A percentile compares a stretch with the other conserved stretches of the same genome.
phyloP scores from a whole-genome alignment of 108 stramenopile genomes.

The Cyclostephanos invisitatus region DNA sequence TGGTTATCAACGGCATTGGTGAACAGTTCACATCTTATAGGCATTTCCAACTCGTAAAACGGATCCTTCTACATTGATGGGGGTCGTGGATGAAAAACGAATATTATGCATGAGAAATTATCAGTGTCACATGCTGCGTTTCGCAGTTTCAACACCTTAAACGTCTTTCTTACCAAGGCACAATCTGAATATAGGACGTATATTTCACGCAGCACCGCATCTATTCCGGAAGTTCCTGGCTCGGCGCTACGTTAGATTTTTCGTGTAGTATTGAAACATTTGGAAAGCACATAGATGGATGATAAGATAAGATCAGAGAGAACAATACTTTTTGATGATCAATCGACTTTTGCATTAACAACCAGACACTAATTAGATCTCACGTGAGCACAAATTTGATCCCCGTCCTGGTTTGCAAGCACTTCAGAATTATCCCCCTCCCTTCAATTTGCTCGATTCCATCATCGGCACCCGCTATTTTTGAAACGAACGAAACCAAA shows the following conservation, averaged over 20 bases:
- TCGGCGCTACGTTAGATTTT: slow-evolving; percentile 51
- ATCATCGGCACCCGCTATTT: slow-evolving; percentile 67
- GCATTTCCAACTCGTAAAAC: slow-evolving; percentile 92
- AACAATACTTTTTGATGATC: neutral
- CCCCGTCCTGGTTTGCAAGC: slow-evolving; percentile 85
- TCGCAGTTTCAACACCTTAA: neutral
- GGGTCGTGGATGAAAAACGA: neutral
- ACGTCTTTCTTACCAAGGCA: slow-evolving; percentile 48
- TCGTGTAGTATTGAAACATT: neutral
- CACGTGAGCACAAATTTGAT: slow-evolving; percentile 89
- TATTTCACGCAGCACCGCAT: slow-evolving; percentile 70
- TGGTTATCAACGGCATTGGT: slow-evolving; percentile 75
- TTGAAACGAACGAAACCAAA: neutral
- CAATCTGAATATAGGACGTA: slow-evolving; percentile 86
- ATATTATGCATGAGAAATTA: neutral
- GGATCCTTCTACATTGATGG: slow-evolving; percentile 67
- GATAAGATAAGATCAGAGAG: neutral
- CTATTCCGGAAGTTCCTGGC: slow-evolving; percentile 65
- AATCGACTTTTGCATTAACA: neutral
- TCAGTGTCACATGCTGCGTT: neutral
- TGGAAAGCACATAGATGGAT: neutral
- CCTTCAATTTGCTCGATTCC: slow-evolving; percentile 87
- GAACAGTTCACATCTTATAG: slow-evolving; percentile 84
- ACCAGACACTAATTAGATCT: slow-evolving; percentile 37
- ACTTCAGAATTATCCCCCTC: slow-evolving; percentile 63